Conservation (phyloP, 2,329 filamentous ascomycete genomes). For the Juglanconis sp. region DNA sequence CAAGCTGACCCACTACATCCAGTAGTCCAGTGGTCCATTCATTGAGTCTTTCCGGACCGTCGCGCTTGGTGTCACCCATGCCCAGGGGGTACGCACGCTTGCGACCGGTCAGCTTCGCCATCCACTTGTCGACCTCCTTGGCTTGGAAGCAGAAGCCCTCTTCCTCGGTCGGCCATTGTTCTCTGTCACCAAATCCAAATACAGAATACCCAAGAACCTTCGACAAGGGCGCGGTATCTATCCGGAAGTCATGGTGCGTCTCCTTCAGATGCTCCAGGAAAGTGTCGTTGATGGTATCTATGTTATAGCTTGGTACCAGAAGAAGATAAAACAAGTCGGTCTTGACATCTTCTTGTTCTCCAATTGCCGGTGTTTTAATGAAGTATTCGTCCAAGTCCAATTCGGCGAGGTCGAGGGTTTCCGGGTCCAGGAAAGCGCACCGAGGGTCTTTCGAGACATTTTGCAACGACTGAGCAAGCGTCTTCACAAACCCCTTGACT, state of each 20-base stretch:
- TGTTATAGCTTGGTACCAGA: slow-evolving; percentile 88
- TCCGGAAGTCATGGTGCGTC: slow-evolving; percentile 94
- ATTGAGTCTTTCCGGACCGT: slow-evolving; percentile 61
- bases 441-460: slow-evolving; percentile 38
- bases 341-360: slow-evolving; percentile 38
- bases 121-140: slow-evolving; percentile 87
- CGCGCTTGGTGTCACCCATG: slow-evolving; percentile 79
- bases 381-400: slow-evolving; percentile 94
- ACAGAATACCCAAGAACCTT: slow-evolving; percentile 81
- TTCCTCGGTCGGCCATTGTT: slow-evolving; percentile 87
- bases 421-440: slow-evolving; percentile 50
- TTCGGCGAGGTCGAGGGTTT: slow-evolving; percentile 75
- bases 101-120: slow-evolving; percentile 86
- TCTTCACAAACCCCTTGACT: slow-evolving; percentile 60
- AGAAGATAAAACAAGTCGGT: slow-evolving; percentile 77
- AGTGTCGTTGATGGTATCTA: slow-evolving; percentile 84
- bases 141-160: slow-evolving; percentile 94
- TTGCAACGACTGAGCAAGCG: slow-evolving; percentile 51
- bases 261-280: slow-evolving; percentile 86
- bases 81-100: slow-evolving; percentile 88
- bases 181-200: slow-evolving; percentile 87
- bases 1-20: slow-evolving; percentile 66
- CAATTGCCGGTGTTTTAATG: slow-evolving; percentile 65
- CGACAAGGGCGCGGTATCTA: slow-evolving; percentile 82
- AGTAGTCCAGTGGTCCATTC: slow-evolving; percentile 78